A percentile compares a stretch with the other conserved stretches of the same genome.
These are phyloP conservation scores for Pyrenula aspistea DNA, from an alignment of 495 filamentous ascomycete species.

Conservation along the genomic window DNA sequence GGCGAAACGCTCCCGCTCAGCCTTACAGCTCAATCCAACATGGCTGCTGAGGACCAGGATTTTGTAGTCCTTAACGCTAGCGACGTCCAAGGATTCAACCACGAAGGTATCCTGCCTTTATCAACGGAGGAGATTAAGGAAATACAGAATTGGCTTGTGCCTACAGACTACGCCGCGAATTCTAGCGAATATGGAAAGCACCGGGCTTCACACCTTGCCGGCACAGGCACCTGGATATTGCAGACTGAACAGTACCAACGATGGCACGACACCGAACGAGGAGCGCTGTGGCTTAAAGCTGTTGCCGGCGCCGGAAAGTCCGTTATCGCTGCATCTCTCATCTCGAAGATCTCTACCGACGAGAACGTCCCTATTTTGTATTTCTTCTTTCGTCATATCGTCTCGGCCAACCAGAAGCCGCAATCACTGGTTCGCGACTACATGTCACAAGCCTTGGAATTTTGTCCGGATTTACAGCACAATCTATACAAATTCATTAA, in stretches of 20 bases:
- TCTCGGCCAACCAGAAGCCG: conserved; percentile 33
- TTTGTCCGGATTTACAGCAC: conserved; percentile 24
- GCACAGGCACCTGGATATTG: conserved; percentile 34
- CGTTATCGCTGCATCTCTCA: conserved; percentile 30
- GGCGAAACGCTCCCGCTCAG: too few species aligned
- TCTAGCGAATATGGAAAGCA: conserved; percentile 16
- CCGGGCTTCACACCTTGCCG: conserved; percentile 22
- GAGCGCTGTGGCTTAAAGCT: conserved; percentile 36
- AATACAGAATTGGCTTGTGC: conserved; percentile 4
- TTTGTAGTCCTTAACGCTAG: background rate
- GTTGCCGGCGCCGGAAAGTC: conserved; percentile 40
- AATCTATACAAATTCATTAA: conserved; percentile 13
- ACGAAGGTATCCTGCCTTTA: background rate
- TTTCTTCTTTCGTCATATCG: conserved; percentile 46
- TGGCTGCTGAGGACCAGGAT: background rate
- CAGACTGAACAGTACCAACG: conserved; percentile 19
- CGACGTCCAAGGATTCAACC: background rate
- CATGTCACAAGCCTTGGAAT: conserved; percentile 26
- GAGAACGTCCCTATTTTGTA: conserved; percentile 25
- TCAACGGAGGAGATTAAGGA: background rate
- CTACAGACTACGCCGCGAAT: conserved; percentile 6
- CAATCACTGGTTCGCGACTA: conserved; percentile 28
- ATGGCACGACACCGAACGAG: conserved; percentile 25
- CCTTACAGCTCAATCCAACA: too few species aligned
- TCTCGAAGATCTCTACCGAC: conserved; percentile 15